These are phyloP conservation scores for Populus tomentosa DNA, from an alignment of 441 rosid genomes.

Conservation along the genomic window DNA sequence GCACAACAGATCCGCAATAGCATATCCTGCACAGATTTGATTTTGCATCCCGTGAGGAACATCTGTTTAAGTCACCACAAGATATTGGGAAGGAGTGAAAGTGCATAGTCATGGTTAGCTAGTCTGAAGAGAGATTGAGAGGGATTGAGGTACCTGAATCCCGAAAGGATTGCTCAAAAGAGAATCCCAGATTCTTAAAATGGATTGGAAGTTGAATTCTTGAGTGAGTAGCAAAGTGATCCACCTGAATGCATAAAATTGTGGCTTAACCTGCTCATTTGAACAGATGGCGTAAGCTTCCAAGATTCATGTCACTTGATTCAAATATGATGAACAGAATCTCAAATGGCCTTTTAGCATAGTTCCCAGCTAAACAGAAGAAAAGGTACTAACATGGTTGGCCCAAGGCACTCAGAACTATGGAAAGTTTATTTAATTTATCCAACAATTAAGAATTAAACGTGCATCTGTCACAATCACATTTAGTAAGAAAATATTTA, in stretches of 20 bases:
- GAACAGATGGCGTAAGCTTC: slow-evolving; percentile 1
- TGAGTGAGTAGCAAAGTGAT: slow-evolving; percentile 69
- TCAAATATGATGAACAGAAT: neutral
- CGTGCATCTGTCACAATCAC: neutral
- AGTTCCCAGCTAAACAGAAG: neutral
- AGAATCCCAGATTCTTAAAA: slow-evolving; percentile 74
- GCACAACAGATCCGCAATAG: slow-evolving; percentile 64
- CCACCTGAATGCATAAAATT: slow-evolving; percentile 74
- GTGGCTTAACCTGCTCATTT: slow-evolving; percentile 55
- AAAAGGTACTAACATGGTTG: neutral
- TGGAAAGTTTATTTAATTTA: neutral
- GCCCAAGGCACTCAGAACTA: neutral
- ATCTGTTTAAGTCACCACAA: neutral
- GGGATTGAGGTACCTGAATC: slow-evolving; percentile 39
- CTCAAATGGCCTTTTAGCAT: neutral
- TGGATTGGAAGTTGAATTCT: slow-evolving; percentile 55
- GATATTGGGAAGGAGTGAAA: neutral
- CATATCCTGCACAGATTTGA: slow-evolving; percentile 49
- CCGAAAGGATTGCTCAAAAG: slow-evolving; percentile 59
- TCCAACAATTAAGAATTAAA: neutral
- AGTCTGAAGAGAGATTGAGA: neutral
- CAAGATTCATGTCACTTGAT: neutral
- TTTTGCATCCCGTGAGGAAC: neutral
- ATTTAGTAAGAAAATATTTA: slow-evolving; percentile 9
- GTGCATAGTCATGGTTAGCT: neutral